Conservation (phyloP, 2,329 filamentous ascomycete species). For the Diaporthe vaccinii region DNA sequence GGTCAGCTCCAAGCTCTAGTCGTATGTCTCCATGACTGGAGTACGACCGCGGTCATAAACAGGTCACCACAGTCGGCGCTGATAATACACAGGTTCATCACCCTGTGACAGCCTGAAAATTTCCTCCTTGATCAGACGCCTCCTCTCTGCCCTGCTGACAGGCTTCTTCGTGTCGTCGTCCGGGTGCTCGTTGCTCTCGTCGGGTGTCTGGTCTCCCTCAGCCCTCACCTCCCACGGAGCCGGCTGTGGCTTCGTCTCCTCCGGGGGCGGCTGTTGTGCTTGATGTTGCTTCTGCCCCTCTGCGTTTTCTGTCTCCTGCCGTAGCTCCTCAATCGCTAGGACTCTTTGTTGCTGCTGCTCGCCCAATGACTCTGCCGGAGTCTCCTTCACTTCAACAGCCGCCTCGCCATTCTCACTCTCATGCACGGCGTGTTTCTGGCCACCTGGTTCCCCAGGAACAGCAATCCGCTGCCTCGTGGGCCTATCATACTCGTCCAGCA, state of each 20-base stretch:
- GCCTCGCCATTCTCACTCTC: constrained; percentile 42
- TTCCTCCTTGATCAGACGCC: constrained; percentile 71
- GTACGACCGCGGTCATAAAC: background rate
- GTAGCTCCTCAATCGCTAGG: constrained; percentile 24
- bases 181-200: constrained; percentile 51
- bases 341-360: constrained; percentile 42
- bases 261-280: constrained; percentile 6
- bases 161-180: constrained; percentile 59
- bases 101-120: constrained; percentile 62
- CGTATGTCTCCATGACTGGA: background rate
- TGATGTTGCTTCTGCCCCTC: constrained; percentile 2
- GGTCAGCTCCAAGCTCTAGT: background rate
- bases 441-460: constrained; percentile 8
- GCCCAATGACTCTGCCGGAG: constrained; percentile 35
- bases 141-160: constrained; percentile 65
- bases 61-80: constrained; percentile 66
- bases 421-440: constrained; percentile 26
- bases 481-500: constrained; percentile 57
- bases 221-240: constrained; percentile 39
- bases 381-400: constrained; percentile 40
- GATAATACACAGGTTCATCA: constrained; percentile 64
- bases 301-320: constrained; percentile 5
- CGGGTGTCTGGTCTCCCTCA: constrained; percentile 1
- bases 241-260: constrained; percentile 16
- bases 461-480: constrained; percentile 48